These are phyloP conservation scores for Parasarocladium wereldwijsianum DNA, from an alignment of 2,329 filamentous ascomycete species.

Conservation along the genomic window DNA sequence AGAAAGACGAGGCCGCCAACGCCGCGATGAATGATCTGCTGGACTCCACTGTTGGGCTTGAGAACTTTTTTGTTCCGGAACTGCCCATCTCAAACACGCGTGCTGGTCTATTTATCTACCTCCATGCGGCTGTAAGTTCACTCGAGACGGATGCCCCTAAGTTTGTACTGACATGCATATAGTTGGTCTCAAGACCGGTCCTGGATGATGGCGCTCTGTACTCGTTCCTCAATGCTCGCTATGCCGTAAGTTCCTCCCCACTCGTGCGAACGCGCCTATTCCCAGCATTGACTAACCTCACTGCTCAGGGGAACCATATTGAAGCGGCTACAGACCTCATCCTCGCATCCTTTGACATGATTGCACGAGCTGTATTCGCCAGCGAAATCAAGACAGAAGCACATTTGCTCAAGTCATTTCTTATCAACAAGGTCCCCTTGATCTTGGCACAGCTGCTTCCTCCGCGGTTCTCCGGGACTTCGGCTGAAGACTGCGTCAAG, in stretches of 20 bases:
- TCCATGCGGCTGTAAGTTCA: conserved; percentile 63
- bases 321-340: conserved; percentile 69
- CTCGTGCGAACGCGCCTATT: background rate
- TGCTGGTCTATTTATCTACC: conserved; percentile 71
- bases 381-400: conserved; percentile 42
- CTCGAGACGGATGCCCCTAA: conserved; percentile 64
- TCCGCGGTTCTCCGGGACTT: conserved; percentile 64
- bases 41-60: conserved; percentile 39
- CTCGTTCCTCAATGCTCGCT: conserved; percentile 71
- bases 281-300: conserved; percentile 5
- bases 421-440: conserved; percentile 53
- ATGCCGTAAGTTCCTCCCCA: conserved; percentile 42
- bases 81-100: conserved; percentile 60
- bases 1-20: conserved; percentile 31
- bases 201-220: conserved; percentile 70
- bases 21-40: conserved; percentile 40
- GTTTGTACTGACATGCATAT: conserved; percentile 70
- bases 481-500: conserved; percentile 52
- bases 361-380: conserved; percentile 73
- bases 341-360: conserved; percentile 73
- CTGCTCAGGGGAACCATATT: conserved; percentile 54
- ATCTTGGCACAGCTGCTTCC: conserved; percentile 33
- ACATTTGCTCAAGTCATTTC: conserved; percentile 69
- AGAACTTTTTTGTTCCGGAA: conserved; percentile 43
- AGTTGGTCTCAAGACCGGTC: conserved; percentile 54